Evolutionary conservation across 352 stramenopile species (phyloP), one percentile per base, ranked within the genome.

Genomic region (Globisporangium okanoganense): DNA sequence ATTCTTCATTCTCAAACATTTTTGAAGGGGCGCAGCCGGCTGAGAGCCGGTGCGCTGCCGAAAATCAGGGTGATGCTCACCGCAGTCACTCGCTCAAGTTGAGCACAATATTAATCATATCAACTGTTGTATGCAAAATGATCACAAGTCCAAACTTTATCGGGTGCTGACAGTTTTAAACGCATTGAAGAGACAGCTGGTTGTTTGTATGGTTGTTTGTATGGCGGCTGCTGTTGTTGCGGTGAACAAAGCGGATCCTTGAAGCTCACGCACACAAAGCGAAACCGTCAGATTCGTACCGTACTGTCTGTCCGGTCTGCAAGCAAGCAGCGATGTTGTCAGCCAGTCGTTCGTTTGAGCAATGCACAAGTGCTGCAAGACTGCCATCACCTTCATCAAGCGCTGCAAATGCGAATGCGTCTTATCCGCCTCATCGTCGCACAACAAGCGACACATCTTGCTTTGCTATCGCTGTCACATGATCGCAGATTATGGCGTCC

Each of bases 11-110:
- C n/a, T n/a, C 41, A 7, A 48, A 48, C 24, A 33, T 43, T n/a
- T 51, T 35, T 35, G 24, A 52, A 52, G 47, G 13, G 25, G n/a
- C 45, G 45, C 47, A 52, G 47, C 47, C n/a, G 24, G 29, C 14
- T 27, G 47, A 52, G 47, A 52, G 47, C 47, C 47, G 29, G 47
- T 35, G 47, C 14, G 47, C 4, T 52, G 45, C 18, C 24, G 47
- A 31, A 52, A 52, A 52, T 52, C 47, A 52, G 47, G 24, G 27
- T n/a, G 29, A 20, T 24, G 47, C 24, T 6, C 24, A 35, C 24
- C 9, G 47, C 5, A 22, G 14, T 35, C 14, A 33, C 24, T 36
- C 47, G 14, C 2, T 22, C 10, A 52, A 52, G 47, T 52, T 36
- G 0, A 24, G 5, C 29, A 2, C 24, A 52, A 20, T 52, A 52